Conservation (phyloP, 148 eudicot species). For the Rhododendron williamsianum region DNA sequence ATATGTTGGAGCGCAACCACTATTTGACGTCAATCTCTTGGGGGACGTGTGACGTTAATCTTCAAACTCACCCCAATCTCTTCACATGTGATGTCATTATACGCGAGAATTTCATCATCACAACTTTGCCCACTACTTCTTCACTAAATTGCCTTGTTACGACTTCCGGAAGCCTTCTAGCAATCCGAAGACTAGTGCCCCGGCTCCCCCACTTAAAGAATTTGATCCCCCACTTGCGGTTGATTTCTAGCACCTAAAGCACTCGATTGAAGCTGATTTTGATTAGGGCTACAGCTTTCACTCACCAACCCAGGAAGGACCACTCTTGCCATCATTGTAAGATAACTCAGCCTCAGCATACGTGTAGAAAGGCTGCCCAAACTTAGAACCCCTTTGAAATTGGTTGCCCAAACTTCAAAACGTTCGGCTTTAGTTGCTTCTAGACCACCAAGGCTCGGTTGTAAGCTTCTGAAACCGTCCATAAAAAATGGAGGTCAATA, state of each 20-base stretch:
- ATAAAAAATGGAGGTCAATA: background rate
- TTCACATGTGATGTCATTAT: background rate
- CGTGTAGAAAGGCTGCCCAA: background rate
- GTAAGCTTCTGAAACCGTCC: background rate
- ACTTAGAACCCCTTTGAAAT: background rate
- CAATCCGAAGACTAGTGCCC: background rate
- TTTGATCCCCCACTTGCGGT: background rate
- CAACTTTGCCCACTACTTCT: background rate
- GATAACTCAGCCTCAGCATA: background rate
- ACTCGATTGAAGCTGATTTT: background rate
- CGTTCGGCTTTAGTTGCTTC: background rate
- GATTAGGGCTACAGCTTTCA: background rate
- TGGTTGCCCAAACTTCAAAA: background rate
- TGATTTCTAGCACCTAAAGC: background rate
- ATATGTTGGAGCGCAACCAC: background rate
- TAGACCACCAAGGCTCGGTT: background rate
- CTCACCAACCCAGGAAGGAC: background rate
- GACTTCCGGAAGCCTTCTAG: background rate
- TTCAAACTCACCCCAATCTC: background rate
- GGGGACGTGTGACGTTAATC: no score
- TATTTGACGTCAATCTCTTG: background rate
- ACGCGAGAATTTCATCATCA: background rate
- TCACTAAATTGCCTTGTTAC: background rate
- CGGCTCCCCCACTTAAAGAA: background rate
- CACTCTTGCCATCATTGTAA: background rate